Percentiles rank a stretch among this genome's conserved stretches.
phyloP scores from a whole-genome alignment of 208 protist species.

The Endotrypanum monterogeii region DNA sequence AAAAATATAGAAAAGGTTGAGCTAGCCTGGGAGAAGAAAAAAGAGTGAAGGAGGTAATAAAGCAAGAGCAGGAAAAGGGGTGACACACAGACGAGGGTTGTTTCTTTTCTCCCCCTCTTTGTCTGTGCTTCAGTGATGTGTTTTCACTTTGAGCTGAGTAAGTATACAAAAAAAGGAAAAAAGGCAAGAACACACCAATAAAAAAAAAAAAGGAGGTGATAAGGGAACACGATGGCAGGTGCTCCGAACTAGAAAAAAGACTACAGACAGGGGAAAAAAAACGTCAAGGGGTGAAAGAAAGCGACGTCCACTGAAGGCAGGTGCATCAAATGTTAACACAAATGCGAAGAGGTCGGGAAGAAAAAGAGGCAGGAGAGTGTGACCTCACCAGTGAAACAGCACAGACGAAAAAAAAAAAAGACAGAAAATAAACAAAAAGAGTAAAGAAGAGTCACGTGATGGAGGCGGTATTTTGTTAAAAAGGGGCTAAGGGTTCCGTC shows the following conservation, averaged over 20 bases:
- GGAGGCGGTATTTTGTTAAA: too few relatives aligned
- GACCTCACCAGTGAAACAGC: too few relatives aligned
- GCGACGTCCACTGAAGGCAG: neutral
- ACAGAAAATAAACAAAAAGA: neutral
- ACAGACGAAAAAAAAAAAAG: neutral
- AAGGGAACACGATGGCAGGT: too few relatives aligned
- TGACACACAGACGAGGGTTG: too few relatives aligned
- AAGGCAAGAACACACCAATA: neutral
- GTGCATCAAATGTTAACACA: too few relatives aligned
- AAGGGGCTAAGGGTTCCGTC: too few relatives aligned
- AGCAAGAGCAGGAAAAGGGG: neutral
- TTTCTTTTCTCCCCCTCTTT: neutral
- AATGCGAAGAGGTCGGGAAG: too few relatives aligned
- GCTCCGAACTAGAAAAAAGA: too few relatives aligned
- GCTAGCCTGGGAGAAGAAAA: slow-evolving; percentile 2
- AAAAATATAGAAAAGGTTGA: slow-evolving; percentile 10
- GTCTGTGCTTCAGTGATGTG: neutral
- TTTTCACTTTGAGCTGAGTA: too few relatives aligned
- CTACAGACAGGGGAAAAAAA: too few relatives aligned
- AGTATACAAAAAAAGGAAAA: too few relatives aligned
- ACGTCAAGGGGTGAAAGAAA: neutral
- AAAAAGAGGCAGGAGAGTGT: too few relatives aligned
- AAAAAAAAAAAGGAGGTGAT: slow-evolving; percentile 24
- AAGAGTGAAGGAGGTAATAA: neutral
- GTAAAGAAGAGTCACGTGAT: neutral